These are phyloP conservation scores for Phytophthora citricola DNA, from an alignment of 352 stramenopile genomes.

Conservation along the genomic window DNA sequence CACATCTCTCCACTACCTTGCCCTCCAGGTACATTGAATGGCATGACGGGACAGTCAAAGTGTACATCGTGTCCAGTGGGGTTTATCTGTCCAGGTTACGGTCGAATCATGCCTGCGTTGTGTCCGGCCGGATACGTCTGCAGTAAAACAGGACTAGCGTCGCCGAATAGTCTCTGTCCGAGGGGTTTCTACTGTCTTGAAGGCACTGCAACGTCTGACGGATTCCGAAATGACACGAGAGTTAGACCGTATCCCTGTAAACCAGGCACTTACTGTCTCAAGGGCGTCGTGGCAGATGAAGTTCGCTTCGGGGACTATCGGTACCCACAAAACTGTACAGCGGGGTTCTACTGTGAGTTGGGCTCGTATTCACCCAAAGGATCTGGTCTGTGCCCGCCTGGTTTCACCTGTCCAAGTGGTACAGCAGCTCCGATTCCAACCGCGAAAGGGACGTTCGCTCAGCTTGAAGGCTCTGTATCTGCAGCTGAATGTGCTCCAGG, in stretches of 20 bases:
- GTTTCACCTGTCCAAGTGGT: constrained; percentile 94
- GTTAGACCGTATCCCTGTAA: constrained; percentile 95
- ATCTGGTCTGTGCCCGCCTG: constrained; percentile 93
- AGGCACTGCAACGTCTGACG: constrained; percentile 94
- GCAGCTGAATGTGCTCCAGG: constrained; percentile 94
- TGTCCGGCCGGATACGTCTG: constrained; percentile 95
- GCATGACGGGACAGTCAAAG: constrained; percentile 89
- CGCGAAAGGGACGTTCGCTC: constrained; percentile 90
- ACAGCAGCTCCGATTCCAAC: constrained; percentile 95
- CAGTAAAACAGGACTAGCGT: constrained; percentile 79
- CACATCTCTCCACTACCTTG: constrained; percentile 90
- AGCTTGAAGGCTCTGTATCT: constrained; percentile 91
- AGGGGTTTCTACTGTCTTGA: constrained; percentile 95
- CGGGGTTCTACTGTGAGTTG: constrained; percentile 96
- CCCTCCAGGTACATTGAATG: constrained; percentile 93
- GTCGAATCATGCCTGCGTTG: constrained; percentile 89
- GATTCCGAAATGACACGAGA: constrained; percentile 97
- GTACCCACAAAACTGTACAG: constrained; percentile 94
- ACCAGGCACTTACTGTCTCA: constrained; percentile 96
- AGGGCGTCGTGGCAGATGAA: constrained; percentile 92
- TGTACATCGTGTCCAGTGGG: constrained; percentile 92
- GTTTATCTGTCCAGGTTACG: constrained; percentile 95
- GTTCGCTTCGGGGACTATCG: constrained; percentile 87
- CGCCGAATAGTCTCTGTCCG: constrained; percentile 94
- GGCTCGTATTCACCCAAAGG: constrained; percentile 93